A percentile compares a stretch with the other conserved stretches of the same genome.
phyloP scores from a whole-genome alignment of 805 yeast genomes.

The Saccharomycopsis microspora region DNA sequence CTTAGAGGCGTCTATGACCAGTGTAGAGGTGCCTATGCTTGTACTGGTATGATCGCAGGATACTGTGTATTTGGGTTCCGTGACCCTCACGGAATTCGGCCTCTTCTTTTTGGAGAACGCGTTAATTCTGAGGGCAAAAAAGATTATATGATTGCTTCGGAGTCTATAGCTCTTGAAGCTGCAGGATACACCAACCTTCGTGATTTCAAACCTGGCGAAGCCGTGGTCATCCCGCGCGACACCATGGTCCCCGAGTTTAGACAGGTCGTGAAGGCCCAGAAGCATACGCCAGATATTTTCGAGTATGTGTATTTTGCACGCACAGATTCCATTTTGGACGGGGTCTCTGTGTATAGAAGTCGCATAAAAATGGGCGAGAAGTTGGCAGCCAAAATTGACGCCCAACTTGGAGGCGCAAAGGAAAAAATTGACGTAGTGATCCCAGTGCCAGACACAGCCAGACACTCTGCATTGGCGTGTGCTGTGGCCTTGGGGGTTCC shows the following conservation, averaged over 20 bases:
- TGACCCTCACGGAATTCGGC: slow-evolving; percentile 96
- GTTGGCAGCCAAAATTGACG: slow-evolving; percentile 60
- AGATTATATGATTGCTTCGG: slow-evolving; percentile 93
- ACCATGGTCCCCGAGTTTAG: slow-evolving; percentile 64
- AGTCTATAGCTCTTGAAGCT: slow-evolving; percentile 88
- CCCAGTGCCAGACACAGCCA: slow-evolving; percentile 97
- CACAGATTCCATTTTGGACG: slow-evolving; percentile 93
- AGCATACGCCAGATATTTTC: slow-evolving; percentile 90
- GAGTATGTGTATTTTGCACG: slow-evolving; percentile 98
- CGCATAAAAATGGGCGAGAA: slow-evolving; percentile 90
- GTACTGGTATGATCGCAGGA: slow-evolving; percentile 91
- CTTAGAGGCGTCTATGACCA: slow-evolving; percentile 67
- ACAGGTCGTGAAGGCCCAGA: slow-evolving; percentile 69
- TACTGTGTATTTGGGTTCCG: slow-evolving; percentile 92
- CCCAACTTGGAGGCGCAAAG: slow-evolving; percentile 31
- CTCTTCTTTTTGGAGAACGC: slow-evolving; percentile 80
- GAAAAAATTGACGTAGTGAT: slow-evolving; percentile 82
- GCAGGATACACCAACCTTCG: slow-evolving; percentile 72
- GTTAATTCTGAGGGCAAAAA: slow-evolving; percentile 49
- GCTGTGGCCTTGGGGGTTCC: slow-evolving; percentile 73
- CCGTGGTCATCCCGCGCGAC: slow-evolving; percentile 81
- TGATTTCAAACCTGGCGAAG: slow-evolving; percentile 92
- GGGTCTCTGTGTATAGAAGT: slow-evolving; percentile 90
- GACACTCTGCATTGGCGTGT: slow-evolving; percentile 89
- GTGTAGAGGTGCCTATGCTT: slow-evolving; percentile 96